Percentiles rank a stretch among this genome's conserved stretches.
Conservation (phyloP, 148 eudicot genomes). For the Rhododendron williamsianum region DNA sequence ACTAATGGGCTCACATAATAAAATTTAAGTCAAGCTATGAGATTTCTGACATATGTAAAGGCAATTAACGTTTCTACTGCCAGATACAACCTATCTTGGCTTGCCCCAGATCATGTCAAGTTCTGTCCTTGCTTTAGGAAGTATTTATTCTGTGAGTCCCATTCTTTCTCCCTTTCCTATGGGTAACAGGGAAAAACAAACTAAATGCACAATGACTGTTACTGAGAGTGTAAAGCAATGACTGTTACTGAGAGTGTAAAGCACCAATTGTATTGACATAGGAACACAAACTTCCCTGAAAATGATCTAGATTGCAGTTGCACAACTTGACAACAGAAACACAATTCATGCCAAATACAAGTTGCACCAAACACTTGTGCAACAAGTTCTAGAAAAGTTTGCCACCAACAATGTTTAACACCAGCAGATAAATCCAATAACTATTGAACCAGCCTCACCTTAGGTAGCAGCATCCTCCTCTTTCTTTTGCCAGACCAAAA, state of each 20-base stretch:
- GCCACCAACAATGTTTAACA: not conserved
- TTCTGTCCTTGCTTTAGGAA: not conserved
- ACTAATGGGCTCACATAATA: too few relatives aligned
- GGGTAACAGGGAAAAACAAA: not conserved
- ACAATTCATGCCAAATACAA: not conserved
- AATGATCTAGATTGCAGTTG: not conserved
- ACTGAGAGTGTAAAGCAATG: not conserved
- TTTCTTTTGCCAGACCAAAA: slow-evolving; percentile 94
- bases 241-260: not conserved
- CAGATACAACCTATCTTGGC: not conserved
- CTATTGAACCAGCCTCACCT: slow-evolving; percentile 41
- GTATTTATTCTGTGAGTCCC: not conserved
- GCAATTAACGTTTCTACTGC: not conserved
- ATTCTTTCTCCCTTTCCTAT: not conserved
- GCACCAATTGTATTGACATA: not conserved
- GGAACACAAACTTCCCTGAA: not conserved
- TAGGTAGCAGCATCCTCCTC: slow-evolving; percentile 83
- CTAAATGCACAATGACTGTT: not conserved
- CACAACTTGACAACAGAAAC: not conserved
- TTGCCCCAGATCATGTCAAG: not conserved
- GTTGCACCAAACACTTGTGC: not conserved
- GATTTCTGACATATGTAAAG: not conserved
- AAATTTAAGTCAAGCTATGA: not conserved
- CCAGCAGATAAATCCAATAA: not conserved
- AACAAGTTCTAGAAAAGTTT: not conserved